Conservation (phyloP, 192 early-diverging fungal genomes). For the Podila minutissima region DNA sequence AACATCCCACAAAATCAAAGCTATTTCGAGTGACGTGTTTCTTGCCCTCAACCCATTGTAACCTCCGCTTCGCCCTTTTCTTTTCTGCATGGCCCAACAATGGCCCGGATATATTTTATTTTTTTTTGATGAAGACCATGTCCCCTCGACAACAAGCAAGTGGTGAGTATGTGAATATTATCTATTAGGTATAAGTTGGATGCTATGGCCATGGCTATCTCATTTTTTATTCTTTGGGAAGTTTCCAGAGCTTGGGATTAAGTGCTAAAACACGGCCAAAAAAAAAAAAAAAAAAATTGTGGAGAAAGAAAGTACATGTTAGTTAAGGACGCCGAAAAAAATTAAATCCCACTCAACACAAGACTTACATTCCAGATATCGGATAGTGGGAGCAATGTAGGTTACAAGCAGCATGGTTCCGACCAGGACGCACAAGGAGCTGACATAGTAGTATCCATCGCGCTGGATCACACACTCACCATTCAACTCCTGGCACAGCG, state of each 20-base stretch:
- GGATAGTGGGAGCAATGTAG: conserved; percentile 71
- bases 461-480: conserved; percentile 75
- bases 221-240: conserved; percentile 14
- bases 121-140: too few relatives aligned
- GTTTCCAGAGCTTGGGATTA: conserved; percentile 43
- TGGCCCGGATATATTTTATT: too few relatives aligned
- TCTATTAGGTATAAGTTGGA: too few relatives aligned
- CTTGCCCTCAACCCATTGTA: too few relatives aligned
- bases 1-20: too few relatives aligned
- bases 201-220: neutral
- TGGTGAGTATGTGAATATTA: too few relatives aligned
- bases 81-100: too few relatives aligned
- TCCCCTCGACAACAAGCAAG: too few relatives aligned
- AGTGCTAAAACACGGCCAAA: conserved; percentile 8
- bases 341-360: neutral
- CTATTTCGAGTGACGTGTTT: too few relatives aligned
- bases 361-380: conserved; percentile 36
- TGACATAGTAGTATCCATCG: conserved; percentile 93
- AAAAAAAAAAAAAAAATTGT: neutral
- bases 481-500: conserved; percentile 66
- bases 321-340: neutral
- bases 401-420: conserved; percentile 65
- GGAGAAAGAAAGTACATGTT: neutral
- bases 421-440: conserved; percentile 70
- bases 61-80: too few relatives aligned